Conservation (phyloP, 805 yeast species). For the Sugiyamaella marilandica region DNA sequence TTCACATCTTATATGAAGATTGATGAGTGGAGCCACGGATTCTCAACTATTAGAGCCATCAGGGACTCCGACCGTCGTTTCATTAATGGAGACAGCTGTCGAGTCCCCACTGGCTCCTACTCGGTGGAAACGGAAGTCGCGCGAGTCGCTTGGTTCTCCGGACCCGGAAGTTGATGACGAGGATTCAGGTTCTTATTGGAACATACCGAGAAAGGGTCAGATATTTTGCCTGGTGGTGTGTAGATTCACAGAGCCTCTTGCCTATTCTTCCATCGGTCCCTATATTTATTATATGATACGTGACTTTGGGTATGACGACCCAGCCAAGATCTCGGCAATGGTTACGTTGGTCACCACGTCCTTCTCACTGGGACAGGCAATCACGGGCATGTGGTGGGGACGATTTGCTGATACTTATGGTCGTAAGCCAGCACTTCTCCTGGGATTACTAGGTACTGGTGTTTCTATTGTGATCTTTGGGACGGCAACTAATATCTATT, state of each 20-base stretch:
- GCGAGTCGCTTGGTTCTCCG: not conserved
- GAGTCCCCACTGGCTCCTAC: slow-evolving; percentile 5
- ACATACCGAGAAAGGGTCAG: slow-evolving; percentile 23
- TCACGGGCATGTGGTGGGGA: slow-evolving; percentile 59
- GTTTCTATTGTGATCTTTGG: slow-evolving; percentile 48
- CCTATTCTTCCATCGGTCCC: slow-evolving; percentile 59
- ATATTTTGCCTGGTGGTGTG: slow-evolving; percentile 21
- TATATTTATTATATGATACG: slow-evolving; percentile 60
- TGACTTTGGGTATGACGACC: slow-evolving; percentile 41
- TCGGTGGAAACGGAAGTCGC: slow-evolving; percentile 9
- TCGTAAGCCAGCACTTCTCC: slow-evolving; percentile 47
- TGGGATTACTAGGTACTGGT: slow-evolving; percentile 52
- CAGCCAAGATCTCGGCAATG: slow-evolving; percentile 29
- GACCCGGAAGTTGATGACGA: slow-evolving; percentile 1
- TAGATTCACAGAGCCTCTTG: slow-evolving; percentile 57
- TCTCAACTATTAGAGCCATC: not conserved
- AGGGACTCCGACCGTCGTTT: not conserved
- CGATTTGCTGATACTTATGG: slow-evolving; percentile 49
- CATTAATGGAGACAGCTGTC: not conserved
- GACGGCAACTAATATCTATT: slow-evolving; percentile 46
- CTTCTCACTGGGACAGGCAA: slow-evolving; percentile 56
- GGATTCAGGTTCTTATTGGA: slow-evolving; percentile 19
- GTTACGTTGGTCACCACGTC: slow-evolving; percentile 49
- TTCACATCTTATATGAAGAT: not conserved
- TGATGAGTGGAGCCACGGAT: not conserved